Conservation (phyloP, 2,329 filamentous ascomycete genomes). For the Penicillium italicum region DNA sequence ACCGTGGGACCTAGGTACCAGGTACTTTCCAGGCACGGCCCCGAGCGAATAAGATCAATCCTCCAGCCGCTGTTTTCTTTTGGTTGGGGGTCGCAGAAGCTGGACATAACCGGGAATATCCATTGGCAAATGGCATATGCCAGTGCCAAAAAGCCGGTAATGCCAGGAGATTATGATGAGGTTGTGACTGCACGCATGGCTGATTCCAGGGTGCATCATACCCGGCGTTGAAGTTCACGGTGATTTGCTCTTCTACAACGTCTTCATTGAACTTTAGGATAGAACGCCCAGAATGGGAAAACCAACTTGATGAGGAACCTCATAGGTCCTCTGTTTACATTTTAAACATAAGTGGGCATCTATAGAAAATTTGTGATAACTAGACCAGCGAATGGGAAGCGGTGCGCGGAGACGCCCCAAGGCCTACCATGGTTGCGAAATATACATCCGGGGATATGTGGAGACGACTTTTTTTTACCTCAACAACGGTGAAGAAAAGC, state of each 20-base stretch:
- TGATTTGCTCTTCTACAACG: too few species aligned
- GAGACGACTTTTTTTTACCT: background rate
- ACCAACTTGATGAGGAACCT: background rate
- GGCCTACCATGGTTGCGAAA: background rate
- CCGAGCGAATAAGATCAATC: conserved; percentile 11
- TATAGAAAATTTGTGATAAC: background rate
- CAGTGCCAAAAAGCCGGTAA: conserved; percentile 15
- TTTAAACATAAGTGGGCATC: background rate
- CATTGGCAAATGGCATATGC: conserved; percentile 6
- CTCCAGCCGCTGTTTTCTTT: conserved; percentile 21
- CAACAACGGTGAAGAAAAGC: background rate
- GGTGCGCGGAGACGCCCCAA: background rate
- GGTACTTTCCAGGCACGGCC: background rate
- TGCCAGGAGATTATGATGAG: conserved; percentile 17
- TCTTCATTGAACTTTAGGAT: background rate
- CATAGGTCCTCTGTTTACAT: background rate
- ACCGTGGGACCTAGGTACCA: too few species aligned
- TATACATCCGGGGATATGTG: background rate
- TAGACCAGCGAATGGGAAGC: background rate
- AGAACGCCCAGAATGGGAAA: background rate
- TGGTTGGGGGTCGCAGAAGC: conserved; percentile 17
- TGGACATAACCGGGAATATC: conserved; percentile 4
- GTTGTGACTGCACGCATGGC: conserved; percentile 27
- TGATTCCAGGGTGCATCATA: conserved; percentile 23
- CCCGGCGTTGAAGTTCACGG: conserved; percentile 22